Percentiles rank a stretch among this genome's conserved stretches.
Conservation (phyloP, 805 yeast genomes). For the Schwanniomyces vanrijiae region DNA sequence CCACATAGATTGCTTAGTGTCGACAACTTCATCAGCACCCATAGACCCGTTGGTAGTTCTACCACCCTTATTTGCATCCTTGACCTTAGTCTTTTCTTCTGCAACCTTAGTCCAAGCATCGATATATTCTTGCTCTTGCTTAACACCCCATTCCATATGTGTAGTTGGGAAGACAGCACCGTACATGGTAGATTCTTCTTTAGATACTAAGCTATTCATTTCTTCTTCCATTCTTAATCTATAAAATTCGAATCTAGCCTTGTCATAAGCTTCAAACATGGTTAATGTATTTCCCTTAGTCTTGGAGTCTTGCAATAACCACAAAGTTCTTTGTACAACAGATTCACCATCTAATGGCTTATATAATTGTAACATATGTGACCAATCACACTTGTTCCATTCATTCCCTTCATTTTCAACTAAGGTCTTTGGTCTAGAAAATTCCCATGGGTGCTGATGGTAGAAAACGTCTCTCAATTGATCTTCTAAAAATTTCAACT, state of each 20-base stretch:
- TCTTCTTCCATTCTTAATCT: constrained; percentile 82
- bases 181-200: constrained; percentile 82
- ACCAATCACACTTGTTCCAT: constrained; percentile 66
- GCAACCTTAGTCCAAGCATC: constrained; percentile 77
- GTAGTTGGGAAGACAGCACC: constrained; percentile 73
- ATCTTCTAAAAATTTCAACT: constrained; percentile 69
- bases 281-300: constrained; percentile 22
- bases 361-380: constrained; percentile 65
- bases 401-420: constrained; percentile 75
- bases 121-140: constrained; percentile 67
- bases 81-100: constrained; percentile 55
- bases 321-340: constrained; percentile 46
- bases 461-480: constrained; percentile 78
- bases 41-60: constrained; percentile 20
- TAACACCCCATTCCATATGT: constrained; percentile 64
- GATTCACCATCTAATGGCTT: constrained; percentile 85
- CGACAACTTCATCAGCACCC: constrained; percentile 17
- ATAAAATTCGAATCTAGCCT: constrained; percentile 86
- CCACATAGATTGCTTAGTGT: constrained; percentile 9
- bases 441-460: constrained; percentile 97
- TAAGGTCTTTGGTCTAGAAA: constrained; percentile 82
- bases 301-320: constrained; percentile 28
- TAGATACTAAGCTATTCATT: constrained; percentile 65
- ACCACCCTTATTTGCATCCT: constrained; percentile 44
- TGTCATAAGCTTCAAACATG: constrained; percentile 72